Evolutionary conservation across 225 moss, liverwort and hornwort species (phyloP), one percentile per base, ranked within the genome.

Genomic region (Bryum argenteum): DNA sequence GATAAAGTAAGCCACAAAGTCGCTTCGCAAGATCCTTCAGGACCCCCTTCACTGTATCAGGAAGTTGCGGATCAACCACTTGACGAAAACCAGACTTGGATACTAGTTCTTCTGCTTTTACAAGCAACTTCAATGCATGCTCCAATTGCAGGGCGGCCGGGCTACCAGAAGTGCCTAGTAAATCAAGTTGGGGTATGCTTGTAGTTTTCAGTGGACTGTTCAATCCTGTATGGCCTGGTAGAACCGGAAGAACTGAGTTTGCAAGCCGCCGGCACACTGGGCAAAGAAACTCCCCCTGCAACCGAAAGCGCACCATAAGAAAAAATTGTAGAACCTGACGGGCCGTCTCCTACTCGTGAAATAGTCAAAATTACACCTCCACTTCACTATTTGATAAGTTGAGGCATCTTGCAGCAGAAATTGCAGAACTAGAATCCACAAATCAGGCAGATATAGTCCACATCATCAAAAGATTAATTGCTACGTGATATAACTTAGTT

Each of bases 251-350:
- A 73, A 87, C 80, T 54, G 91, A 96, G 80, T 96, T 96, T 61
- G 96, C 90, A 77, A 96, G 93, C 63, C 96, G 87, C 56, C 96
- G 89, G 79, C 96, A 96, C 78, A 90, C 93, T 55, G 96, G 96
- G 76, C 96, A 96, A 55, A 96, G 85, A 51, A 93, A 96, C 71
- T 96, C 96, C 67, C 96, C 96, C 95, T 96, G 91, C n/a, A 75
- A 77, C 63, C 48, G 79, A 63, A 76, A 42, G 64, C 58, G 24
- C 26, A 28, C 72, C 63, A 65, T 47, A 58, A 69, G 62, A 48
- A 53, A 38, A 67, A 22, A 58, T 17, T 62, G 1, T 37, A 55
- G 53, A 67, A 58, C 18, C 33, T 55, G n/a, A n/a, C n/a, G n/a
- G n/a, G n/a, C n/a, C n/a, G 16, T 44, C 45, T 48, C 63, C 48